Base-by-base conservation (phyloP, 1,139 yeast genomes). In the Kodamaea sp. region DNA sequence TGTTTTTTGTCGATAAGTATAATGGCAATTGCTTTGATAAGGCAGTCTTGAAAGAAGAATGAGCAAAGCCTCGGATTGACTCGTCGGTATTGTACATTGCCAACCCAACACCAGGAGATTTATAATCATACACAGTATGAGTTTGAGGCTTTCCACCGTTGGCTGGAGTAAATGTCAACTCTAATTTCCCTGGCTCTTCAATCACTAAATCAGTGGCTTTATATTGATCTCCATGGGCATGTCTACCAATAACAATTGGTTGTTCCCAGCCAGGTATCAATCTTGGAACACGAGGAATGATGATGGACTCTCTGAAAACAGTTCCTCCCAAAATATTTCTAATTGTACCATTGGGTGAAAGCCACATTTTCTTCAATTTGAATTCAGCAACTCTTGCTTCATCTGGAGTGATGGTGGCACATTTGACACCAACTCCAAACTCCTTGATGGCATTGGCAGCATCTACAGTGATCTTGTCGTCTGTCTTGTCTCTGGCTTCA, bases 371-470 rank as follows among this genome's bases (percentile, higher is more conserved):
- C 69, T 89, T 89, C 64, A 90, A 78, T 46, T 75, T 70, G 63
- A 88, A 90, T 67, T 90, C 97, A 64, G 86, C 69, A 40, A 90
- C 97, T 55, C 97, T 80, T 32, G 85, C 90, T 70, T 90, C 97
- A 62, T 90, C 97, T 7, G 97, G 97, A n/a, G 97, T 90, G 63
- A 90, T 90, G 41, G 97, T 90, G 37, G 97, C 97, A 70, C 97
- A 90, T 71, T 90, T 90, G 56, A 90, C 84, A 44, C 95, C 97
- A 36, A 90, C 97, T 41, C 89, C 87, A 62, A 87, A 83, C 67
- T 89, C 75, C 62, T 81, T 74, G 55, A 87, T 89, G 39, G 97
- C 97, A 46, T 84, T 73, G 28, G 97, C 97, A 6, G 96, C 88
- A 48, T 90, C 97, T 37, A 75, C 62, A 24, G 97, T 90, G 55